Evolutionary conservation across 192 early-diverging fungal genomes (phyloP), one percentile per base, ranked within the genome.

Genomic region (Spinellus fusiger): DNA sequence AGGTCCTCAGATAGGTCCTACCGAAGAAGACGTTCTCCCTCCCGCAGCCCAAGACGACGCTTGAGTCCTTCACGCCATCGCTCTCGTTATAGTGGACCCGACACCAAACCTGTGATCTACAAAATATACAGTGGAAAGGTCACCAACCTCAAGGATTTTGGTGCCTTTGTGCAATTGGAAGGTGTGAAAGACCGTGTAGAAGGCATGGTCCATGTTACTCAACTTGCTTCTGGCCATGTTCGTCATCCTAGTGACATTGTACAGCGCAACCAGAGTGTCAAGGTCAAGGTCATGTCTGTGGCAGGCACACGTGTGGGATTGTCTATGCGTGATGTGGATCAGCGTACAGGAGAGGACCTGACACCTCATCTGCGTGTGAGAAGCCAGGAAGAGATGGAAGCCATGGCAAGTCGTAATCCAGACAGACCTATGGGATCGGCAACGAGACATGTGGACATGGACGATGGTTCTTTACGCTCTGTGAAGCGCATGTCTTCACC

Each of bases 241-340:
- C 75, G 73, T 20, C 85, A 95, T 59, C 90, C 93, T 1, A 78
- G 79, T 3, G 94, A 98, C n/a, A 86, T 95, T n/a, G 85, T 98
- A 13, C 74, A 82, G 20, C 83, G 90, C 15, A 85, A 86, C 10
- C 88, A 97, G 57, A 22, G 44, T 9, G 95, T 99, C 18, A 92
- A 89, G 51, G 94, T 99, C 49, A 99, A 99, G 64, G 90, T 99
- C 40, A 86, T 95, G 87, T 93, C 93, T 5, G 82, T 94, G 3
- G 82, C 86, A 7, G 93, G 92, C 22, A 87, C 76, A 29, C 79
- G 91, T 40, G 75, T 97, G 2, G 84, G 91, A 5, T 75, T 99
- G 27, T 93, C 91, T 8, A 94, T 98, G 89, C 95, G 93, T 59
- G 95, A 99, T 71, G 93, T 96, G 16, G 93, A 98, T 71, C 96